Conservation (phyloP, 2,329 filamentous ascomycete species). For the Thyridium curvatum region DNA sequence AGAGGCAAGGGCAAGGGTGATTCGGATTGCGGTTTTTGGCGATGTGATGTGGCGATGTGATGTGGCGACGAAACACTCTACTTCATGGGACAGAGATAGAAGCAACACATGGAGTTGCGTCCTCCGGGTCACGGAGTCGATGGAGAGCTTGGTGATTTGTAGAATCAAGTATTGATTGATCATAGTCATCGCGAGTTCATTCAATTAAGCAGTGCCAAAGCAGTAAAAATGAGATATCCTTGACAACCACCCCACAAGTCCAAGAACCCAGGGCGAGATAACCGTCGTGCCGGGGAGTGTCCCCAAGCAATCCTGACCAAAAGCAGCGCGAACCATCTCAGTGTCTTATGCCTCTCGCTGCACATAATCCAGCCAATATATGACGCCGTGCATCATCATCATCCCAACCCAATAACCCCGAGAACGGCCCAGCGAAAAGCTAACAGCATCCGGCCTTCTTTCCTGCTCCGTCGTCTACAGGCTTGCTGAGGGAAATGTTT, state of each 20-base stretch:
- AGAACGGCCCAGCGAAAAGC: slow-evolving; percentile 13
- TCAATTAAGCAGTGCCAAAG: not conserved
- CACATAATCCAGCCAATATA: slow-evolving; percentile 20
- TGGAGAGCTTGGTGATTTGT: too few species aligned
- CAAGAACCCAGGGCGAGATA: slow-evolving; percentile 4
- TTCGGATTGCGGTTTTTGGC: too few species aligned
- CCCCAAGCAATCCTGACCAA: slow-evolving; percentile 9
- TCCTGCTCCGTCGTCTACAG: slow-evolving; percentile 65
- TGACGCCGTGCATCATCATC: slow-evolving; percentile 24
- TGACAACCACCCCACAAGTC: slow-evolving; percentile 4
- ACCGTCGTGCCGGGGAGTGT: slow-evolving; percentile 1
- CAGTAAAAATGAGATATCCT: slow-evolving; percentile 3
- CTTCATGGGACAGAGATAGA: too few species aligned
- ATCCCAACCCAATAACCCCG: slow-evolving; percentile 22
- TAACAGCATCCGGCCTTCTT: slow-evolving; percentile 83
- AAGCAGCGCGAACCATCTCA: not conserved
- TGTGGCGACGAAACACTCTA: too few species aligned
- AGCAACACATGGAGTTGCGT: too few species aligned
- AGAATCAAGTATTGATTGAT: too few species aligned
- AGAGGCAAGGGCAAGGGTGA: too few species aligned
- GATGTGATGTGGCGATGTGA: too few species aligned
- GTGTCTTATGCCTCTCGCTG: slow-evolving; percentile 9
- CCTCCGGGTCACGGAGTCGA: too few species aligned
- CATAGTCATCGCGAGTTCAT: not conserved
- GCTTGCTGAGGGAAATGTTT: slow-evolving; percentile 82